A percentile compares a stretch with the other conserved stretches of the same genome.
phyloP scores from a whole-genome alignment of 306 rosid species.

The Quillaja saponaria region DNA sequence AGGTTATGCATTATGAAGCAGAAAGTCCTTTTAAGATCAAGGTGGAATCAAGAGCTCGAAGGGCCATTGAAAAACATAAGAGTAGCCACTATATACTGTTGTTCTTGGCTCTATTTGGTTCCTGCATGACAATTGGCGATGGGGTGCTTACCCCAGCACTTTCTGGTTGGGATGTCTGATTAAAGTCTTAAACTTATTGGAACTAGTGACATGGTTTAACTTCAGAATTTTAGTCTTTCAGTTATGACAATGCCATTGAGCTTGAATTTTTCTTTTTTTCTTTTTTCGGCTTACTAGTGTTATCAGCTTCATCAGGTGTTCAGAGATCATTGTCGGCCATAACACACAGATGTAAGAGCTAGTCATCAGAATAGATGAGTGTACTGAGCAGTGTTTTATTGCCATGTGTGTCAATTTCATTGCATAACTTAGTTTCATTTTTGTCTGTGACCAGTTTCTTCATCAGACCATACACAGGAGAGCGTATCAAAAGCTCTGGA shows the following conservation, averaged over 20 bases:
- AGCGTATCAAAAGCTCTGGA: constrained; percentile 40
- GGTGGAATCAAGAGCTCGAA: constrained; percentile 58
- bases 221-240: background rate
- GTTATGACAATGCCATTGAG: background rate
- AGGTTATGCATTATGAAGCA: constrained; percentile 45
- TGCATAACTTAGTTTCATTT: constrained; percentile 25
- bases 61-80: constrained; percentile 65
- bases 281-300: constrained; percentile 39
- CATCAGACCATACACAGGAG: constrained; percentile 29
- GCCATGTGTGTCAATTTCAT: background rate
- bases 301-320: constrained; percentile 73
- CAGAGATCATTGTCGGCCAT: constrained; percentile 56
- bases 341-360: constrained; percentile 48
- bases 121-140: constrained; percentile 70
- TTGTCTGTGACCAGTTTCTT: constrained; percentile 51
- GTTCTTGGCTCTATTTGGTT: constrained; percentile 75
- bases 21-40: constrained; percentile 38
- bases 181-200: background rate
- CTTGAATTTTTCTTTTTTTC: background rate
- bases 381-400: too few relatives aligned
- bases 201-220: constrained; percentile 7
- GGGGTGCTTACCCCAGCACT: constrained; percentile 85
- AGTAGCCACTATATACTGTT: constrained; percentile 57
- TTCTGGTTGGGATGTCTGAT: constrained; percentile 48
- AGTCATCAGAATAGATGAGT: too few relatives aligned